A percentile compares a stretch with the other conserved stretches of the same genome.
phyloP scores from a whole-genome alignment of 202 grass and related monocot genomes.

The Musa balbisiana region DNA sequence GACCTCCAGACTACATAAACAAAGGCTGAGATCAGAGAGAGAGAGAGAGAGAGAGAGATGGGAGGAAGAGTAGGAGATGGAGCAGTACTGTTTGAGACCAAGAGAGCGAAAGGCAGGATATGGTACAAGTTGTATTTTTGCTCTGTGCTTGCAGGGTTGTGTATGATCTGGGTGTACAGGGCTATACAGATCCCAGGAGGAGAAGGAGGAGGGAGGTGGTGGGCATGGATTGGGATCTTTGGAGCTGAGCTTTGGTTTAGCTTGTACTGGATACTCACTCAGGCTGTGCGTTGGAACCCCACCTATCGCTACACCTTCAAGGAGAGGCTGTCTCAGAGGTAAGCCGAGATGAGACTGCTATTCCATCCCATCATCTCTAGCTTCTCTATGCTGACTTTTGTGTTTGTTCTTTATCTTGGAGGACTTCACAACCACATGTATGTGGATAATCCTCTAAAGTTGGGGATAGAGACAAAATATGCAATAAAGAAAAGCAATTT shows the following conservation, averaged over 20 bases:
- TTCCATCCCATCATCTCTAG: neutral
- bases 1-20: too few relatives aligned
- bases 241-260: conserved; percentile 31
- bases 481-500: too few relatives aligned
- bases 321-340: conserved; percentile 28
- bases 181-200: conserved; percentile 20
- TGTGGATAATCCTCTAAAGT: too few relatives aligned
- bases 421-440: neutral
- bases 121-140: conserved; percentile 28
- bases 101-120: conserved; percentile 21
- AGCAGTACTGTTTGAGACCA: conserved; percentile 27
- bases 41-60: neutral
- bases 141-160: conserved; percentile 21
- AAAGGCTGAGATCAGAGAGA: too few relatives aligned
- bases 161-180: conserved; percentile 25
- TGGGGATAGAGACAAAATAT: too few relatives aligned
- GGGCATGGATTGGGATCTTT: conserved; percentile 28
- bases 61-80: conserved; percentile 4
- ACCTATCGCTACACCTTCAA: conserved; percentile 30
- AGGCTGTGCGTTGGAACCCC: conserved; percentile 26
- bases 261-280: conserved; percentile 32
- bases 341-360: neutral
- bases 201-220: conserved; percentile 11
- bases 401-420: neutral
- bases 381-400: neutral